Evolutionary conservation across 2,329 filamentous ascomycete genomes (phyloP).

Genomic region (Pezizomycotina sp.): DNA sequence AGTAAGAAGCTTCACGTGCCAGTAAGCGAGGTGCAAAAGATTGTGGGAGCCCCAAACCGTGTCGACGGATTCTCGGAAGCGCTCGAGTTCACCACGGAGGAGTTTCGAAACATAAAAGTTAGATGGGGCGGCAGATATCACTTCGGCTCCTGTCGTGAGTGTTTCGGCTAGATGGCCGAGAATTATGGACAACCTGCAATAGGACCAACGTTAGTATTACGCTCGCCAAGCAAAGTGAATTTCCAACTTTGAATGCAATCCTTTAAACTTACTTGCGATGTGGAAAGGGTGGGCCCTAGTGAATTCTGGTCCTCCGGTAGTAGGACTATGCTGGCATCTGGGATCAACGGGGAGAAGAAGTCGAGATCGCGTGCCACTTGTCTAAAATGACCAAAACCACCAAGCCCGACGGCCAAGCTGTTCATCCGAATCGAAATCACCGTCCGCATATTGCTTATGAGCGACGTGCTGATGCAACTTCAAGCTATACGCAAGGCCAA

Average conservation of each 20-base stretch:
- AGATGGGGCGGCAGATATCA: constrained; percentile 19
- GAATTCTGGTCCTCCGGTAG: constrained; percentile 42
- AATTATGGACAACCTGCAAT: constrained; percentile 21
- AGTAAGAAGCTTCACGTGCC: constrained; percentile 50
- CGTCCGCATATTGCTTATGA: constrained; percentile 30
- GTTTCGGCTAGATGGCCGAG: constrained; percentile 40
- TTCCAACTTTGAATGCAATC: too few relatives aligned
- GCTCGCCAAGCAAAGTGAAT: too few relatives aligned
- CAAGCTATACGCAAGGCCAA: constrained; percentile 49
- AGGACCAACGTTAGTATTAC: too few relatives aligned
- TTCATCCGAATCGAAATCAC: constrained; percentile 44
- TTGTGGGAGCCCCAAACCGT: constrained; percentile 36
- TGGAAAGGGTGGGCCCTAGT: constrained; percentile 48
- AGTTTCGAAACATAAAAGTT: constrained; percentile 35
- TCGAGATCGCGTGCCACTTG: constrained; percentile 55
- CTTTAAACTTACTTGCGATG: constrained; percentile 48
- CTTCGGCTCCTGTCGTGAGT: constrained; percentile 26
- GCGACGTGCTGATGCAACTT: constrained; percentile 40
- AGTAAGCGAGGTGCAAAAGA: constrained; percentile 51
- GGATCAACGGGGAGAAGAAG: constrained; percentile 45
- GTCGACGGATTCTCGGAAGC: constrained; percentile 49
- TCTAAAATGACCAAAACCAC: constrained; percentile 58
- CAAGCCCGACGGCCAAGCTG: constrained; percentile 48
- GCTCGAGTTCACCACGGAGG: constrained; percentile 43
- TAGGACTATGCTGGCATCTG: constrained; percentile 44